These are phyloP conservation scores for Centaurea solstitialis DNA, from an alignment of 129 eudicot species.

Conservation along the genomic window DNA sequence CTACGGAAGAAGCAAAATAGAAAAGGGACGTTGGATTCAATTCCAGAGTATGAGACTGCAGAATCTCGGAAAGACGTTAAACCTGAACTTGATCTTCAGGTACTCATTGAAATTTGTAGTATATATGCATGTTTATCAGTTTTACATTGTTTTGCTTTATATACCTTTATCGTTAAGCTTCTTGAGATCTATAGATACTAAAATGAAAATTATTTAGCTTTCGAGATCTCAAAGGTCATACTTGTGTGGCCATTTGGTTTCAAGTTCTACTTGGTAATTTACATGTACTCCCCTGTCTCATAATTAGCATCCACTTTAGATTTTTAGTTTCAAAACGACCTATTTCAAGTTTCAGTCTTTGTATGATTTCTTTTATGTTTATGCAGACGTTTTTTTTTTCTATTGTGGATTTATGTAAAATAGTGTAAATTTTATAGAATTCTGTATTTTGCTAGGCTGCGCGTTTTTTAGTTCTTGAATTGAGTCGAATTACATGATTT, in stretches of 20 bases:
- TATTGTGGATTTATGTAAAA: too few relatives aligned
- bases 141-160: not conserved
- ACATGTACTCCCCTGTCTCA: not conserved
- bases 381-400: not conserved
- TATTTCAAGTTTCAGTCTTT: too few relatives aligned
- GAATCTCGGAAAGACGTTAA: slow-evolving; percentile 40
- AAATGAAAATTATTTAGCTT: not conserved
- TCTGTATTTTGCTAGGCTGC: too few relatives aligned
- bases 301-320: not conserved
- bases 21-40: slow-evolving; percentile 57
- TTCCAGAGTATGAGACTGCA: slow-evolving; percentile 60
- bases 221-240: not conserved
- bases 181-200: not conserved
- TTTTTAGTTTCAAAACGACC: not conserved
- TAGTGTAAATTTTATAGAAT: too few relatives aligned
- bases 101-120: slow-evolving; percentile 17
- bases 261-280: not conserved
- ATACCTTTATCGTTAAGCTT: not conserved
- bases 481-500: too few relatives aligned
- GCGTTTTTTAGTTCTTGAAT: too few relatives aligned
- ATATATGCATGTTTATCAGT: not conserved
- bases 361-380: not conserved
- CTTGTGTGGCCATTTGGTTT: not conserved
- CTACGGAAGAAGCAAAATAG: slow-evolving; percentile 49
- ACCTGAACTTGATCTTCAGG: slow-evolving; percentile 60